Percentiles rank a stretch among this genome's conserved stretches.
phyloP scores from a whole-genome alignment of 257 asterid species.

The Capsicum chinense region DNA sequence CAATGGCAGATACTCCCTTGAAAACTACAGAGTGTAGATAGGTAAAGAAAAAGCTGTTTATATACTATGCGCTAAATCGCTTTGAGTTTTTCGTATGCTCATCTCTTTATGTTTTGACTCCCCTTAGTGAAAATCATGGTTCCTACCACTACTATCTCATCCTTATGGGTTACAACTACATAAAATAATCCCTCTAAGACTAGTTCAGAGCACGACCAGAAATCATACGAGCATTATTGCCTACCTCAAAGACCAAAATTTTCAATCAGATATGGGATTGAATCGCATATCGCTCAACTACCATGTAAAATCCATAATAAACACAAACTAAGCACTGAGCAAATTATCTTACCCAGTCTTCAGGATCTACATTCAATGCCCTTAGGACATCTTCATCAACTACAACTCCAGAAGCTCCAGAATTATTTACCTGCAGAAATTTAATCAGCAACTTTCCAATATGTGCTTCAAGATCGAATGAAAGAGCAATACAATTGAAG shows the following conservation, averaged over 20 bases:
- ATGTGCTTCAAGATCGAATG: not conserved
- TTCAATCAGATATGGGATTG: not conserved
- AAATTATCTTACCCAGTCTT: conserved; percentile 54
- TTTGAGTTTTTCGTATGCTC: not conserved
- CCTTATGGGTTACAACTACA: not conserved
- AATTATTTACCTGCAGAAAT: conserved; percentile 73
- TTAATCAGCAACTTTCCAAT: not conserved
- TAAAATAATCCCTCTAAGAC: not conserved
- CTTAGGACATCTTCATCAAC: conserved; percentile 68
- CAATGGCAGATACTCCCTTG: not conserved
- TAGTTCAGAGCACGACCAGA: not conserved
- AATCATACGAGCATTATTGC: not conserved
- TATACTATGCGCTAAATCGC: not conserved
- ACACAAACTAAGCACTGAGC: not conserved
- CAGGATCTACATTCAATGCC: conserved; percentile 63
- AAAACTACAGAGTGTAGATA: no score
- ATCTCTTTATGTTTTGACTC: not conserved
- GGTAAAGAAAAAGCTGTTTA: not conserved
- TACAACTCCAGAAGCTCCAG: conserved; percentile 76
- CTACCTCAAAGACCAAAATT: not conserved
- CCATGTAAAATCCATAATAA: not conserved
- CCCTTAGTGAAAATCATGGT: not conserved
- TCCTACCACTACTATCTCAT: not conserved
- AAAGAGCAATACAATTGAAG: not conserved
- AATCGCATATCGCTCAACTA: not conserved